Conservation (phyloP, 1,284 basidiomycete species). For the Athelia psychrophila region DNA sequence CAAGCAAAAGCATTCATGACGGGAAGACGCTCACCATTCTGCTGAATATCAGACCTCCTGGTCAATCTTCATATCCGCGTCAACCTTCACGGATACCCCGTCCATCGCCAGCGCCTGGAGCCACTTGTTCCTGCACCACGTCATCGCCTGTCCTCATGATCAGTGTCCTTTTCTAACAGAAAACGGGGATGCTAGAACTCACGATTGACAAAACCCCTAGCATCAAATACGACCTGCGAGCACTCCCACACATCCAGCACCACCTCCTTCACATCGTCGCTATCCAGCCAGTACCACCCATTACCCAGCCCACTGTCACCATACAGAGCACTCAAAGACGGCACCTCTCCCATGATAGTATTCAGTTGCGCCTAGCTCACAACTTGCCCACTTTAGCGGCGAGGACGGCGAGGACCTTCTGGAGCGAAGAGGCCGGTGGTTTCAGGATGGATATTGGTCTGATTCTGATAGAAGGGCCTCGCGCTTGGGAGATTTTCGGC, state of each 20-base stretch:
- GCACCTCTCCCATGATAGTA: constrained; percentile 22
- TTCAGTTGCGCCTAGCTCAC: constrained; percentile 43
- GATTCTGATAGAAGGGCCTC: constrained; percentile 24
- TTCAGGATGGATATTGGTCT: constrained; percentile 1
- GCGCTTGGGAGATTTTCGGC: constrained; percentile 12
- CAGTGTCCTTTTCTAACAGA: constrained; percentile 1
- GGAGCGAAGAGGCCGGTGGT: constrained; percentile 16
- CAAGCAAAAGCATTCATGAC: no score
- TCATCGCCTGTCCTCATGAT: constrained; percentile 48
- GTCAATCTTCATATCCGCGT: constrained; percentile 23
- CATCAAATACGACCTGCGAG: constrained; percentile 33
- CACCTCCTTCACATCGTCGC: constrained; percentile 29
- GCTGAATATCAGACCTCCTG: constrained; percentile 13
- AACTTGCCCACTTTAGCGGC: constrained; percentile 45
- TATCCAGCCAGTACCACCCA: constrained; percentile 27
- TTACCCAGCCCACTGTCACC: constrained; percentile 8
- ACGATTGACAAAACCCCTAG: constrained; percentile 52
- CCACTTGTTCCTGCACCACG: constrained; percentile 40
- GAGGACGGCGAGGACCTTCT: constrained; percentile 38
- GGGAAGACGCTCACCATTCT: constrained; percentile 15
- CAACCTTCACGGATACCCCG: constrained; percentile 18
- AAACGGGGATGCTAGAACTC: constrained; percentile 7
- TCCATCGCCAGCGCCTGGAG: constrained; percentile 28
- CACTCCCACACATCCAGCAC: constrained; percentile 30
- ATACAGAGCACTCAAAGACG: constrained; percentile 34